Conservation (phyloP, 106 monocot species). For the Agapanthus africanus region DNA sequence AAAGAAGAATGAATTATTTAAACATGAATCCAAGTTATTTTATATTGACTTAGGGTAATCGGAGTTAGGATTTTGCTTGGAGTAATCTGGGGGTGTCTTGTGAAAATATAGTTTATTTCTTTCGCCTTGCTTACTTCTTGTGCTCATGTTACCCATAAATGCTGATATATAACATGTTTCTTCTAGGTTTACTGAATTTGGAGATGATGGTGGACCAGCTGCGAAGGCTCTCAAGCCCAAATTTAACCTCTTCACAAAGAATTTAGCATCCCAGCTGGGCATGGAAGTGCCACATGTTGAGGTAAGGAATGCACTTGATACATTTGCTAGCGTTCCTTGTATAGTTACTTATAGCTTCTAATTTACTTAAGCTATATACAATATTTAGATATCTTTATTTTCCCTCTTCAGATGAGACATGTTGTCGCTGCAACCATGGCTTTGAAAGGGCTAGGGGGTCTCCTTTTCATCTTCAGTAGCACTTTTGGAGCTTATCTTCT, state of each 20-base stretch:
- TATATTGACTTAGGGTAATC: neutral
- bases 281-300: slow-evolving; percentile 25
- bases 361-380: neutral
- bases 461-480: slow-evolving; percentile 41
- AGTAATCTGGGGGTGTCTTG: neutral
- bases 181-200: slow-evolving; percentile 39
- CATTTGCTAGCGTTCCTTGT: neutral
- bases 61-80: neutral
- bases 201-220: slow-evolving; percentile 31
- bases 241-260: slow-evolving; percentile 18
- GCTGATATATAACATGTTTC: neutral
- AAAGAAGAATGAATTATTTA: no score
- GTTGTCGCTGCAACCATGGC: slow-evolving; percentile 25
- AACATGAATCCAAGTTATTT: no score
- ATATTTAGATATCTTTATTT: neutral
- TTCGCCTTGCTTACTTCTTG: neutral
- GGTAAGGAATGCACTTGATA: slow-evolving; percentile 9
- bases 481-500: slow-evolving; percentile 42
- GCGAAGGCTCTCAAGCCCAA: slow-evolving; percentile 31
- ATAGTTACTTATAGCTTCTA: neutral
- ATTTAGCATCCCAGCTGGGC: slow-evolving; percentile 19
- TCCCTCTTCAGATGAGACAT: slow-evolving; percentile 27
- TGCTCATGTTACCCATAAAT: neutral
- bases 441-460: slow-evolving; percentile 41
- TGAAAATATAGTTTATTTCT: neutral